Conservation (phyloP, 225 moss, liverwort and hornwort genomes). For the Bryum argenteum region DNA sequence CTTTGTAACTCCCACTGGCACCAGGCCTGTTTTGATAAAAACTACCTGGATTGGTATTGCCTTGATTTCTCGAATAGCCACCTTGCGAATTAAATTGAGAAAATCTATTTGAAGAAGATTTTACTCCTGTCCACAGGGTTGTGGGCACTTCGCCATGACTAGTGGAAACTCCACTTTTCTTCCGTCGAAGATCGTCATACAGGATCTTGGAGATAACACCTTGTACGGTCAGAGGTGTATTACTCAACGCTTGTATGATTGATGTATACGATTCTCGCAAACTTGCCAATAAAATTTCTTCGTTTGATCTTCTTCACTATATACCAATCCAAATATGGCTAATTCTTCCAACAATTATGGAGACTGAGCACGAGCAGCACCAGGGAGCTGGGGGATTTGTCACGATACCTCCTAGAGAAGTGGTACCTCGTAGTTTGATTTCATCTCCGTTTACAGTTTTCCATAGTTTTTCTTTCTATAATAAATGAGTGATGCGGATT, state of each 20-base stretch:
- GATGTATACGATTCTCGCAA: not conserved
- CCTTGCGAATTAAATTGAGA: not conserved
- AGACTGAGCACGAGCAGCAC: too few species aligned
- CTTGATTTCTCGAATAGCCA: conserved; percentile 2
- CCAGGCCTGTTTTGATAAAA: not conserved
- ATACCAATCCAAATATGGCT: too few species aligned
- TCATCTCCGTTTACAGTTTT: too few species aligned
- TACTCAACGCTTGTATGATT: not conserved
- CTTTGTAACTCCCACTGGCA: not conserved
- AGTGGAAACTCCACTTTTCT: conserved; percentile 20
- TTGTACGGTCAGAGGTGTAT: not conserved
- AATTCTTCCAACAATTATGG: too few species aligned
- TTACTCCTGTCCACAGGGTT: conserved; percentile 13
- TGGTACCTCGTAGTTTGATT: too few species aligned
- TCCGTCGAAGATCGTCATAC: not conserved
- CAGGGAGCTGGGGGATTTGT: too few species aligned
- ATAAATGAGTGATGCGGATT: too few species aligned
- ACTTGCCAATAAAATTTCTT: not conserved
- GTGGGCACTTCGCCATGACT: conserved; percentile 21
- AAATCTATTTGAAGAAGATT: conserved; percentile 8
- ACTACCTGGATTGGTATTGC: not conserved
- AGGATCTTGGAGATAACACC: not conserved
- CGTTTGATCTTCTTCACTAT: not conserved
- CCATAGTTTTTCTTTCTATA: too few species aligned
- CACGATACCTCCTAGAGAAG: too few species aligned